Evolutionary conservation across 441 rosid species (phyloP), one percentile per base, ranked within the genome.

Genomic region (Mallotus repandus): DNA sequence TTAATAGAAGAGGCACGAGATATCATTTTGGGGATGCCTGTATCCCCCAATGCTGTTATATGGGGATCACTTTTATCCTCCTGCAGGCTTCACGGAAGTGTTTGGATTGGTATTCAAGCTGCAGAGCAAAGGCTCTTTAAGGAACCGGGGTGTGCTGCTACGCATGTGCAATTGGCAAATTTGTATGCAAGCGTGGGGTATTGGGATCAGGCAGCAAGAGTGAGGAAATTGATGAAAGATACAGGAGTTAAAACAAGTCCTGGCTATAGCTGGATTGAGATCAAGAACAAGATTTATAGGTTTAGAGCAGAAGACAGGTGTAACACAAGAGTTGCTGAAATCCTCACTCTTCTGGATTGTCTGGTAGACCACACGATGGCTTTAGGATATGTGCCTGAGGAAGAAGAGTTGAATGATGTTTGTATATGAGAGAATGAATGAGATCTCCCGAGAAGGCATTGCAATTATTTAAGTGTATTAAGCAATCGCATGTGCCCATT

Each of bases 11-110:
- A 92, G 81, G 99, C 97, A 46, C 72, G 71, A 41, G 75, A 81
- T 52, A 74, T 92, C 66, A 85, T 92, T 2, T 58, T 80, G 48
- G 80, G 66, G 74, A 91, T 92, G 97, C 94, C 99, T 16, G 75
- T 87, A 55, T 9, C 55, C 63, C 83, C 86, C 53, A 83, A 81
- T 67, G 84, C 88, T 0, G 84, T 87, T 12, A 82, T 88, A 67
- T 94, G 96, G 97, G 96, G 97, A 58, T 87, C 98, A 11, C 78
- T 92, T 58, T 87, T 94, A 60, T 88, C 87, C 61, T 90, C 94
- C 45, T 86, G 96, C 83, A 82, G 97, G 80, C 86, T 86, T 67
- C 94, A 91, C 65, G 89, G 92, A 15, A 83, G 68, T 41, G 81
- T 88, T 19, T 87, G 92, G 92, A 82, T 78, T 0, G 94, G 97